Evolutionary conservation across 1,284 basidiomycete genomes (phyloP).

Genomic region (Pseudozyma thailandica): DNA sequence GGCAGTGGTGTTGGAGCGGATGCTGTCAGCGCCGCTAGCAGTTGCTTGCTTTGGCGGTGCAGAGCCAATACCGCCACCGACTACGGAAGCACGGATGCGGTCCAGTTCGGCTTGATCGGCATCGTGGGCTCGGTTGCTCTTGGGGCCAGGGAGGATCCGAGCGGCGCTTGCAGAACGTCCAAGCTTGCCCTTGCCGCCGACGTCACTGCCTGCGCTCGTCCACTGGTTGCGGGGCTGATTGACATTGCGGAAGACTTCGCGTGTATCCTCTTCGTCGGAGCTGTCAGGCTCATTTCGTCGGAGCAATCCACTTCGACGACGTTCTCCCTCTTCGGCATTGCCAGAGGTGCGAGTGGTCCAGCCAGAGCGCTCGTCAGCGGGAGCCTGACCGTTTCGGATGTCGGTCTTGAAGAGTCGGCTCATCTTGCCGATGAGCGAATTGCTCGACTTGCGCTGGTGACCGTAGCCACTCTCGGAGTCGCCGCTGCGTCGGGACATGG

Average conservation of each 20-base stretch:
- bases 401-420: constrained; percentile 66
- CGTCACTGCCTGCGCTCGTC: constrained; percentile 36
- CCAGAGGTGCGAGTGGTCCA: constrained; percentile 49
- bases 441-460: constrained; percentile 46
- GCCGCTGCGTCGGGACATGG: constrained; percentile 38
- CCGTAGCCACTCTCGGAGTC: constrained; percentile 42
- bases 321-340: constrained; percentile 23
- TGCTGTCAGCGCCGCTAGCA: constrained; percentile 32
- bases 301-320: constrained; percentile 20
- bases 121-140: constrained; percentile 39
- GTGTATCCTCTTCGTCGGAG: constrained; percentile 57
- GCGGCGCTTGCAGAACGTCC: constrained; percentile 33
- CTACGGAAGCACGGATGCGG: constrained; percentile 58
- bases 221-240: constrained; percentile 53
- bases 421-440: constrained; percentile 60
- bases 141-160: constrained; percentile 56
- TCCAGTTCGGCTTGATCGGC: constrained; percentile 46
- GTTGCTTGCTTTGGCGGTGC: constrained; percentile 12
- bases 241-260: constrained; percentile 59
- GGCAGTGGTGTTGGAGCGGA: constrained; percentile 31
- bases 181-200: constrained; percentile 47
- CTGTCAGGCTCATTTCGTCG: constrained; percentile 48
- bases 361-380: constrained; percentile 12
- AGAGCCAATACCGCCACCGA: constrained; percentile 52
- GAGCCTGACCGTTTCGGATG: constrained; percentile 25